Evolutionary conservation across 768 basidiomycete species (phyloP).

Genomic region (Cystobasidium tubakii): DNA sequence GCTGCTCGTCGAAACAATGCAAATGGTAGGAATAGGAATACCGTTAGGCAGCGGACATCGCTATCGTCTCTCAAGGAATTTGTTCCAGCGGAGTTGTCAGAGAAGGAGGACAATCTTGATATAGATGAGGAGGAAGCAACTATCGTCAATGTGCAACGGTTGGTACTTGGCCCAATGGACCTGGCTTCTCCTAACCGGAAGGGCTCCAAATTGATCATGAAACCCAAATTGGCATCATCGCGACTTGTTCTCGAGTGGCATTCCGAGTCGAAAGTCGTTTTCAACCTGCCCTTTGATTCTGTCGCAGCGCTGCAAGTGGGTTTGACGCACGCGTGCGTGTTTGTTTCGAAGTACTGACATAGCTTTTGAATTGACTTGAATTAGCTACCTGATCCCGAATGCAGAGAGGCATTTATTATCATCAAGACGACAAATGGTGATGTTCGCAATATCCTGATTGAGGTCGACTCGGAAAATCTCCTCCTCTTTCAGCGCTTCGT

Average conservation of each 20-base stretch:
- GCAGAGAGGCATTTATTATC: slow-evolving; percentile 8
- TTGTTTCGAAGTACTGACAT: neutral
- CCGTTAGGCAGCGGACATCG: neutral
- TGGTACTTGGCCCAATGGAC: slow-evolving; percentile 24
- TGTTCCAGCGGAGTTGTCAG: neutral
- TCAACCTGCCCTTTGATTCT: slow-evolving; percentile 20
- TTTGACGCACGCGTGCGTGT: neutral
- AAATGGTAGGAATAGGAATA: neutral
- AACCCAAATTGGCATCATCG: neutral
- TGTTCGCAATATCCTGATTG: slow-evolving; percentile 6
- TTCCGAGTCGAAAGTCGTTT: slow-evolving; percentile 7
- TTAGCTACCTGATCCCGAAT: slow-evolving; percentile 28
- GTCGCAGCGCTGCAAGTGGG: neutral
- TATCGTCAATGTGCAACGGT: slow-evolving; percentile 4
- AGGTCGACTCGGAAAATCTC: slow-evolving; percentile 20
- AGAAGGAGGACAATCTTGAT: neutral
- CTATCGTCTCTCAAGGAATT: slow-evolving; percentile 12
- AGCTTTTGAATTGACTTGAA: neutral
- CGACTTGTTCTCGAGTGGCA: slow-evolving; percentile 17
- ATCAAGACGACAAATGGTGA: neutral
- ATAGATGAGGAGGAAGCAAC: neutral
- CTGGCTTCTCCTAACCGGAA: slow-evolving; percentile 20
- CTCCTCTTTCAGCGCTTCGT: slow-evolving; percentile 22
- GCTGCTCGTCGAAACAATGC: slow-evolving; percentile 27
- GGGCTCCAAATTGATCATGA: slow-evolving; percentile 19